Evolutionary conservation across 164 flowering plant genomes (phyloP).

Genomic region (Stephania japonica): DNA sequence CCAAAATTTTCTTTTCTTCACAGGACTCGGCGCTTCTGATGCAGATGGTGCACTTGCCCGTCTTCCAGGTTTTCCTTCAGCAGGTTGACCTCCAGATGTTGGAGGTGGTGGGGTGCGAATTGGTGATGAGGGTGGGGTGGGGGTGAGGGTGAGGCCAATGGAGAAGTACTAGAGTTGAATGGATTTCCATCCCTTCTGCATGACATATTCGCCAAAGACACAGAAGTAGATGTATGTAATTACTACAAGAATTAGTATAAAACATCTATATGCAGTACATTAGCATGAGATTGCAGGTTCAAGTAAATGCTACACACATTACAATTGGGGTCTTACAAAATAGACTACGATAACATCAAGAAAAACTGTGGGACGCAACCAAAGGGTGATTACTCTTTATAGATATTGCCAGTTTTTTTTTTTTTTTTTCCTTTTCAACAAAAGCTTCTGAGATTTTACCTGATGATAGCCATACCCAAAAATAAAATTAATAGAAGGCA

Average conservation of each 20-base stretch:
- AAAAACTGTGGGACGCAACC: background rate
- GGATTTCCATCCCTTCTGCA: slow-evolving; percentile 85
- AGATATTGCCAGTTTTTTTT: background rate
- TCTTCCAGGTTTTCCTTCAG: slow-evolving; percentile 25
- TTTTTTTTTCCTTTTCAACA: no score
- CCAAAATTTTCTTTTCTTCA: slow-evolving; percentile 16
- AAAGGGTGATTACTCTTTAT: background rate
- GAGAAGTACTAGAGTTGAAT: slow-evolving; percentile 47
- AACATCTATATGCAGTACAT: background rate
- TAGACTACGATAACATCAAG: background rate
- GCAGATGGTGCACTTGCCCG: slow-evolving; percentile 28
- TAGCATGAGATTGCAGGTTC: background rate
- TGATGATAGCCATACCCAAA: no score
- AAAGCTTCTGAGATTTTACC: no score
- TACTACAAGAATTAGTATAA: background rate
- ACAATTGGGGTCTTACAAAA: background rate
- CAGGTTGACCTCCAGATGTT: slow-evolving; percentile 28
- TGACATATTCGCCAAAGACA: background rate
- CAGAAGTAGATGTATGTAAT: background rate
- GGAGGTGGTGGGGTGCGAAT: slow-evolving; percentile 31
- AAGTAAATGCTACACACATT: background rate
- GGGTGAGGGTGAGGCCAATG: slow-evolving; percentile 37
- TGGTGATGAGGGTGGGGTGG: slow-evolving; percentile 33
- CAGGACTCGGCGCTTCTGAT: slow-evolving; percentile 17
- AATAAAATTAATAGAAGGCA: no score